phyloP scores from a whole-genome alignment of 1,284 basidiomycete species.

The Fomitopsis schrenkii region DNA sequence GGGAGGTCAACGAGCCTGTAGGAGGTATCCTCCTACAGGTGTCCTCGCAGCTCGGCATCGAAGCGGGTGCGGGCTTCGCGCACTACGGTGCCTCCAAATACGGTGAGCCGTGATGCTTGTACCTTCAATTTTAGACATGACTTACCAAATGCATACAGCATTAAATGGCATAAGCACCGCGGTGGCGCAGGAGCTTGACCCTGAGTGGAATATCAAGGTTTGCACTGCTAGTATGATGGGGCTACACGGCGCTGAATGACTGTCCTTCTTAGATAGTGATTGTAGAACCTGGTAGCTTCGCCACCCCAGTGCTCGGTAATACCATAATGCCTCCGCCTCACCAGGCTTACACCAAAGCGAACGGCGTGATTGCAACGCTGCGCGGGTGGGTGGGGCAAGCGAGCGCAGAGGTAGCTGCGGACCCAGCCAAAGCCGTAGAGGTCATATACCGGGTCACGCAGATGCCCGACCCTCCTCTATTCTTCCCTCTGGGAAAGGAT shows the following conservation, averaged over 20 bases:
- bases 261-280: constrained; percentile 2
- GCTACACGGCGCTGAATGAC: no score
- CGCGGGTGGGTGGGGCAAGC: background rate
- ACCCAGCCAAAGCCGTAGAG: constrained; percentile 5
- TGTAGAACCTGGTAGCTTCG: constrained; percentile 7
- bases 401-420: background rate
- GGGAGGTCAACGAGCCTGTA: constrained; percentile 24
- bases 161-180: constrained; percentile 30
- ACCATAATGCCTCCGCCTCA: background rate
- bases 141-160: background rate
- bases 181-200: constrained; percentile 30
- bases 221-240: background rate
- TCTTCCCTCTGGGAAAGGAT: constrained; percentile 9
- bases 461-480: constrained; percentile 8
- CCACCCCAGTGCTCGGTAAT: background rate
- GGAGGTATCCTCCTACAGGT: constrained; percentile 32
- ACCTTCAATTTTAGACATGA: no score
- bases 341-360: background rate
- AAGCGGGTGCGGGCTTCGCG: constrained; percentile 19
- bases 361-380: background rate
- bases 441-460: constrained; percentile 1
- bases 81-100: constrained; percentile 30
- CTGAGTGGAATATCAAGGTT: constrained; percentile 40
- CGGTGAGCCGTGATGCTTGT: constrained; percentile 14
- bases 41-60: constrained; percentile 13